Evolutionary conservation across 306 rosid genomes (phyloP), one percentile per base, ranked within the genome.

Genomic region (Cercis canadensis): DNA sequence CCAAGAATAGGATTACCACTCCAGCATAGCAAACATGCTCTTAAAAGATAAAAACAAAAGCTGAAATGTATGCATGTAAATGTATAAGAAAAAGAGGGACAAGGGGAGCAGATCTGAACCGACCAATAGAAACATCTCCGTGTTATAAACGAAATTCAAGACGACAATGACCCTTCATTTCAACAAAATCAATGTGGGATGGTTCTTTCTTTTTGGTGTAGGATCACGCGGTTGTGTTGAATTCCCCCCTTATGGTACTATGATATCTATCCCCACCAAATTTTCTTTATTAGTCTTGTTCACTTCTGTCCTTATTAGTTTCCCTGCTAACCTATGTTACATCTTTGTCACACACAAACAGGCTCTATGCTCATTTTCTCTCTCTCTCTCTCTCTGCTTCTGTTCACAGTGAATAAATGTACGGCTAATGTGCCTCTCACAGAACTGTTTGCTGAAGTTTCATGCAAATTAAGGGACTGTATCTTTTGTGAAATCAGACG

Each of bases 361-460:
- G 69, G 24, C 31, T 29, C 74, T 17, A 7, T 3, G 0, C 57
- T 5, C 15, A 21, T 65, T 57, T 74, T 53, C 78, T 70, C 73
- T 76, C 78, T 55, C 66, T 52, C 45, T 54, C 59, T 54, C 65
- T 60, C 41, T 82, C 71, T 60, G 21, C 55, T 16, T 31, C 53
- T n/a, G 62, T 37, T 73, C 66, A 76, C 67, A 77, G 65, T 85
- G 78, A 79, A 68, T 88, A 63, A 73, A 70, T 78, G 96, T 84
- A 86, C 85, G 81, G 78, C 83, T 39, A 40, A 3, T 24, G 29
- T 24, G 29, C 84, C 80, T 84, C 73, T 55, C 76, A 66, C 78
- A 80, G 63, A 79, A 65, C 78, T 79, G 85, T 81, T 82, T 86
- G 85, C 87, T 87, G 90, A 79, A 89, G 86, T 82, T 85, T 89